Evolutionary conservation across 345 rosid species (phyloP).

Genomic region (Kernera saxatilis): DNA sequence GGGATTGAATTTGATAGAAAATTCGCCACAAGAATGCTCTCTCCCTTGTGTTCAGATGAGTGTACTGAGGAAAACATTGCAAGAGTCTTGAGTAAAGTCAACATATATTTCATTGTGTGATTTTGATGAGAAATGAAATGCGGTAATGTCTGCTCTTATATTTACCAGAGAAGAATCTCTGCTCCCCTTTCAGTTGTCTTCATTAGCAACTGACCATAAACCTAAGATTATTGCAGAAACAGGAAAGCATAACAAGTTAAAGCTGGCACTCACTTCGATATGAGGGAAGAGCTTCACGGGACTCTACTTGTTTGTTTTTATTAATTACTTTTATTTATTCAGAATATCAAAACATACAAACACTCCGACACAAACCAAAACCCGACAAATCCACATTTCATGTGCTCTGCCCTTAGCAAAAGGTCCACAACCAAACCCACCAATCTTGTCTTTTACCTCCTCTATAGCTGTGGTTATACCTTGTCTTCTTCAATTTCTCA

Average conservation of each 20-base stretch:
- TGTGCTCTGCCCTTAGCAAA: conserved; percentile 30
- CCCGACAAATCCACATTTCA: conserved; percentile 31
- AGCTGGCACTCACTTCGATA: conserved; percentile 23
- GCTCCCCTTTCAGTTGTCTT: not conserved
- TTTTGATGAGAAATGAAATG: conserved; percentile 6
- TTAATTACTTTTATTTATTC: not conserved
- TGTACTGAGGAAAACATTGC: conserved; percentile 12
- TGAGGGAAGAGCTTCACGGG: conserved; percentile 30
- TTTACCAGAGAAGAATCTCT: not conserved
- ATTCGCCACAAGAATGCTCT: not conserved
- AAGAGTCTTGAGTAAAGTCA: conserved; percentile 2
- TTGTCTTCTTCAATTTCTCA: not conserved
- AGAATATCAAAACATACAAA: conserved; percentile 22
- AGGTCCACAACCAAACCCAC: conserved; percentile 31
- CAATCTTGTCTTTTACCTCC: conserved; percentile 33
- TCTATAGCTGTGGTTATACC: conserved; percentile 26
- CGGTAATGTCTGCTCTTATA: not conserved
- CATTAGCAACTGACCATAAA: not conserved
- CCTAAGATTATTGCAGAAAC: conserved; percentile 1
- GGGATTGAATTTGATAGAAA: conserved; percentile 7
- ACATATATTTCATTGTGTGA: conserved; percentile 4
- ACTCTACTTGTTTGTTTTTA: not conserved
- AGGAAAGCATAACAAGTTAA: conserved; percentile 8
- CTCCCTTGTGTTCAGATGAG: conserved; percentile 10
- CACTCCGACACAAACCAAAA: conserved; percentile 29